phyloP scores from a whole-genome alignment of 2,329 filamentous ascomycete genomes.

The Pseudonectria buxi region DNA sequence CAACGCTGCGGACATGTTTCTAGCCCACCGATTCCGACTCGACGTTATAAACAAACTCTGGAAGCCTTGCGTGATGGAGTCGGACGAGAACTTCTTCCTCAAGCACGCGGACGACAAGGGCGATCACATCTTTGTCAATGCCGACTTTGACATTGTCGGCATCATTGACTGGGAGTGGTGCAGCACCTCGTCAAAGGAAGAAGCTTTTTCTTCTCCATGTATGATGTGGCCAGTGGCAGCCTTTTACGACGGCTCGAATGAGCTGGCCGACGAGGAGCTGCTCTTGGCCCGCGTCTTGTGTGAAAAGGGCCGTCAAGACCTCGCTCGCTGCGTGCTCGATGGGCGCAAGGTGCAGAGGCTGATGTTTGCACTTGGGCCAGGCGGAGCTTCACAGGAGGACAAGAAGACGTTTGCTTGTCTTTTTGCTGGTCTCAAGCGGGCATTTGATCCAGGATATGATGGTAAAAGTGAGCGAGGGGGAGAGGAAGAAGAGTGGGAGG shows the following conservation, averaged over 20 bases:
- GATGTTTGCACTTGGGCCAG: constrained; percentile 12
- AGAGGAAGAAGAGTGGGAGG: too few relatives aligned
- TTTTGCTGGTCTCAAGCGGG: constrained; percentile 7
- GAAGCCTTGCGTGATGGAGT: too few relatives aligned
- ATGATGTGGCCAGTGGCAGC: constrained; percentile 28
- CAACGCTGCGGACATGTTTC: constrained; percentile 15
- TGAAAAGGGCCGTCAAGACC: constrained; percentile 10
- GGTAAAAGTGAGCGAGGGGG: too few relatives aligned
- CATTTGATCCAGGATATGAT: neutral
- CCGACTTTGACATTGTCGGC: constrained; percentile 33
- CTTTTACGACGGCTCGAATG: constrained; percentile 24
- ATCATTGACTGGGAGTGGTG: constrained; percentile 40
- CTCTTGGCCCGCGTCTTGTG: constrained; percentile 6
- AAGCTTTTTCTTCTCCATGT: constrained; percentile 27
- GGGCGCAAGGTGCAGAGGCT: constrained; percentile 11
- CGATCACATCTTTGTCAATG: constrained; percentile 36
- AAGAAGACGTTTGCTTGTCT: constrained; percentile 6
- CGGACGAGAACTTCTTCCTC: constrained; percentile 24
- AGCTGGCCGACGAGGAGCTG: constrained; percentile 9
- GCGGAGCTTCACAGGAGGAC: neutral
- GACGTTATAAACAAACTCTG: constrained; percentile 3
- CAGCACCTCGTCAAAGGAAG: constrained; percentile 16
- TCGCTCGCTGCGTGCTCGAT: constrained; percentile 9
- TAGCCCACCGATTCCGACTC: constrained; percentile 7
- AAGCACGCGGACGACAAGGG: constrained; percentile 40